These are phyloP conservation scores for Penstemon barbatus DNA, from an alignment of 257 asterid species.

Conservation along the genomic window DNA sequence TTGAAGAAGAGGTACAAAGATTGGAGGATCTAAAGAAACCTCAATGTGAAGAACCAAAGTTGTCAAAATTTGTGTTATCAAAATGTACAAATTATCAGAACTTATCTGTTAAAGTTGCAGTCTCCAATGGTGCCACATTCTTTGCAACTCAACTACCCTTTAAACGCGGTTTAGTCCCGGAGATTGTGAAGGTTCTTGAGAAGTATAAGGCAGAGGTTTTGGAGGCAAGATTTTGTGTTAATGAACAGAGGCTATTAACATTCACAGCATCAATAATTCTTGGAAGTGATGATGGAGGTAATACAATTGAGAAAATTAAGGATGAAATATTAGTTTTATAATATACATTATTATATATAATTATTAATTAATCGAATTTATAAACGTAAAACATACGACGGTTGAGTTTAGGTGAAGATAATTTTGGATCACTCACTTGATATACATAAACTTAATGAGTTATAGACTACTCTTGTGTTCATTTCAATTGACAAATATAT, in stretches of 20 bases:
- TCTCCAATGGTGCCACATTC: slow-evolving; percentile 46
- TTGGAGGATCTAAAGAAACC: slow-evolving; percentile 51
- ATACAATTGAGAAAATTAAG: slow-evolving; percentile 42
- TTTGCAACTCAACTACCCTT: slow-evolving; percentile 47
- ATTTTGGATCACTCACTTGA: too few species aligned
- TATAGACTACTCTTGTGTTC: too few species aligned
- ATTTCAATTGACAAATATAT: too few species aligned
- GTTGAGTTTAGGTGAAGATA: too few species aligned
- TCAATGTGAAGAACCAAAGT: slow-evolving; percentile 18
- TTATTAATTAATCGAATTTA: not conserved
- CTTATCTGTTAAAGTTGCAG: slow-evolving; percentile 36
- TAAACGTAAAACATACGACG: too few species aligned
- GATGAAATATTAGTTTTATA: slow-evolving; percentile 48
- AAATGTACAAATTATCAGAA: slow-evolving; percentile 29
- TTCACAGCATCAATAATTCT: slow-evolving; percentile 47
- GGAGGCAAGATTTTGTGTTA: slow-evolving; percentile 50
- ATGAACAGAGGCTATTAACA: slow-evolving; percentile 41
- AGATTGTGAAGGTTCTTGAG: slow-evolving; percentile 45
- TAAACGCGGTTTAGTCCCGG: slow-evolving; percentile 39
- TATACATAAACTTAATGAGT: too few species aligned
- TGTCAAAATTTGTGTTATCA: slow-evolving; percentile 26
- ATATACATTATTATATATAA: not conserved
- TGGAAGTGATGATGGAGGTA: slow-evolving; percentile 30
- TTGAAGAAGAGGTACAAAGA: slow-evolving; percentile 52
- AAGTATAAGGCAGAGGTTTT: slow-evolving; percentile 58